Evolutionary conservation across 2,329 filamentous ascomycete genomes (phyloP), one percentile per base, ranked within the genome.

Genomic region (Talaromyces sp.): DNA sequence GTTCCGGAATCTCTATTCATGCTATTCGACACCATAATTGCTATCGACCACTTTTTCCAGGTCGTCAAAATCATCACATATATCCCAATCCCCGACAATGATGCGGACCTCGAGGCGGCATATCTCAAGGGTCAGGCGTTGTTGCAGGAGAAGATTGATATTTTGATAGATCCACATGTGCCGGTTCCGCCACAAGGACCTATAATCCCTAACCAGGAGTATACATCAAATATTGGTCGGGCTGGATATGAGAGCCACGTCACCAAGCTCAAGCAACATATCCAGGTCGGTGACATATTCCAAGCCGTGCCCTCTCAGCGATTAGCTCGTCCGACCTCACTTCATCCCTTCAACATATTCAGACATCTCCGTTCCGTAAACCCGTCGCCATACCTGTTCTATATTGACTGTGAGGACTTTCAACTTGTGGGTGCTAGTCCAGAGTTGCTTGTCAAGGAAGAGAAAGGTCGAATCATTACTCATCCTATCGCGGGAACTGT

Each of bases 331-430:
- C 93, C 93, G 14, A 99, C 95, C 2, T 88, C 87, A 64, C 83
- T 99, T 50, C 95, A 99, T 77, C 94, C 95, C 0, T 99, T 98
- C 84, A 99, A 98, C 82, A 91, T 99, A 72, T 99, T 98, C 83
- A 88, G 94, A 63, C 92, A 97, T 76, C 85, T 99, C 43, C 91
- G 95, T 68, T 97, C 92, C n/a, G 91, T 98, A 73, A 99, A 99
- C 76, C 95, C 95, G 0, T 97, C 93, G 9, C 95, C 95, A 0
- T 99, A 99, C 79, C 87, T 99, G 41, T 99, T 99, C 83, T 99
- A 93, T 80, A 87, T 99, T 67, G 88, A 95, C 77, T 98, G 94
- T 80, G 85, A 86, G 66, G 90, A 92, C 73, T 98, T 99, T 80
- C 91, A 97, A 76, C 93, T 99, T 70, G 90, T 99, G 13, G 95